phyloP scores from a whole-genome alignment of 2,329 filamentous ascomycete species.

The Xylariaceae sp. region DNA sequence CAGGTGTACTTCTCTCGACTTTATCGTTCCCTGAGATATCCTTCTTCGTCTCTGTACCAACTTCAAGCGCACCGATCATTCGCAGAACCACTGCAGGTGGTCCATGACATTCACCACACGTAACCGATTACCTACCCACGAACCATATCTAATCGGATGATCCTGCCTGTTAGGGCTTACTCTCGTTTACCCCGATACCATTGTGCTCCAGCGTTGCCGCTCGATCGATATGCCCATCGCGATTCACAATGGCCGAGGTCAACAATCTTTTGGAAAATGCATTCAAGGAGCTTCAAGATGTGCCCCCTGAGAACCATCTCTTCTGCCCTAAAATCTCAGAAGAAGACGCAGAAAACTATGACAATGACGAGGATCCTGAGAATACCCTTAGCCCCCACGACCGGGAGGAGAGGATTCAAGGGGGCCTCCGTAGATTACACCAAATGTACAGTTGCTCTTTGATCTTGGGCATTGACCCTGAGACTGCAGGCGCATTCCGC shows the following conservation, averaged over 20 bases:
- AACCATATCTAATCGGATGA: too few relatives aligned
- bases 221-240: neutral
- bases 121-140: too few relatives aligned
- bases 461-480: conserved; percentile 62
- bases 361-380: conserved; percentile 41
- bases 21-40: too few relatives aligned
- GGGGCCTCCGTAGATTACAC: conserved; percentile 52
- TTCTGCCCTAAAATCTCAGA: conserved; percentile 63
- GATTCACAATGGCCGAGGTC: conserved; percentile 22
- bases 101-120: too few relatives aligned
- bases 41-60: too few relatives aligned
- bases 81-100: too few relatives aligned
- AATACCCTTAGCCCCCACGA: conserved; percentile 45
- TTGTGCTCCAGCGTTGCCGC: neutral
- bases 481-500: conserved; percentile 56
- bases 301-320: conserved; percentile 43
- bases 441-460: conserved; percentile 64
- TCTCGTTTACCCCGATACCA: too few relatives aligned
- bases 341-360: conserved; percentile 62
- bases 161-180: too few relatives aligned
- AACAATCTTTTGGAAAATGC: conserved; percentile 20
- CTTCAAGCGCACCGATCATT: too few relatives aligned
- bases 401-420: conserved; percentile 49
- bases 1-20: too few relatives aligned
- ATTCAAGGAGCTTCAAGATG: conserved; percentile 19